Conservation (phyloP, 176 grass and related monocot genomes). For the Secale cereale region DNA sequence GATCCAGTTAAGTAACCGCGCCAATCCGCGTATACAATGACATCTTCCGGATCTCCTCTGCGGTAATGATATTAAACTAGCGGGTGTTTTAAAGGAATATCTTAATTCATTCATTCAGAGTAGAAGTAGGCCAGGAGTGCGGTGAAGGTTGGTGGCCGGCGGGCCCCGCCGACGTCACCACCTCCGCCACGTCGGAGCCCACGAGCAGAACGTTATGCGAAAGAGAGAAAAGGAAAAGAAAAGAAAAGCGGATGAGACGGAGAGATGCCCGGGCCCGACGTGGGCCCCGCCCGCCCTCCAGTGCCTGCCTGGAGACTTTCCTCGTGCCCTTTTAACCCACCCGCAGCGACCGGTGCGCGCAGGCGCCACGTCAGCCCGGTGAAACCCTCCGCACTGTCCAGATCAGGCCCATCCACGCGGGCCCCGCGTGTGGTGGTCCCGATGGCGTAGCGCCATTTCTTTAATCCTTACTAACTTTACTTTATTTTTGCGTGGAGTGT, state of each 20-base stretch:
- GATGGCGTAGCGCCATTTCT: not conserved
- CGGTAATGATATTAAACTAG: not conserved
- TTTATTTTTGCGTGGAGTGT: no score
- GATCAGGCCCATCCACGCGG: constrained; percentile 40
- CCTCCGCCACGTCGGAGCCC: constrained; percentile 51
- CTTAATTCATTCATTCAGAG: not conserved
- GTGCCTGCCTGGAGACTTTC: constrained; percentile 39
- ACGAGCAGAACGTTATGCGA: constrained; percentile 29
- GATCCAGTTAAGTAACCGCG: not conserved
- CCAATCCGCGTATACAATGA: not conserved
- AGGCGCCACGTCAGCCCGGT: constrained; percentile 42
- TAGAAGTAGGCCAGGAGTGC: constrained; percentile 32
- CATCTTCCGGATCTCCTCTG: not conserved
- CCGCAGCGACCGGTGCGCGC: constrained; percentile 20
- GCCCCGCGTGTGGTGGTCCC: not conserved
- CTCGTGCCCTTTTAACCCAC: constrained; percentile 42
- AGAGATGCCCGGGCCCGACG: not conserved
- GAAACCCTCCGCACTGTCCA: constrained; percentile 31
- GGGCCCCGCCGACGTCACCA: constrained; percentile 30
- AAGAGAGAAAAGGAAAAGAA: not conserved
- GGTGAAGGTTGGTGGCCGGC: constrained; percentile 63
- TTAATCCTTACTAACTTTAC: no score
- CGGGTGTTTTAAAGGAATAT: not conserved
- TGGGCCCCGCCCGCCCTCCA: not conserved
- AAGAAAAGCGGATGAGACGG: constrained; percentile 19